phyloP scores from a whole-genome alignment of 768 basidiomycete species.

The Mycena maculata region DNA sequence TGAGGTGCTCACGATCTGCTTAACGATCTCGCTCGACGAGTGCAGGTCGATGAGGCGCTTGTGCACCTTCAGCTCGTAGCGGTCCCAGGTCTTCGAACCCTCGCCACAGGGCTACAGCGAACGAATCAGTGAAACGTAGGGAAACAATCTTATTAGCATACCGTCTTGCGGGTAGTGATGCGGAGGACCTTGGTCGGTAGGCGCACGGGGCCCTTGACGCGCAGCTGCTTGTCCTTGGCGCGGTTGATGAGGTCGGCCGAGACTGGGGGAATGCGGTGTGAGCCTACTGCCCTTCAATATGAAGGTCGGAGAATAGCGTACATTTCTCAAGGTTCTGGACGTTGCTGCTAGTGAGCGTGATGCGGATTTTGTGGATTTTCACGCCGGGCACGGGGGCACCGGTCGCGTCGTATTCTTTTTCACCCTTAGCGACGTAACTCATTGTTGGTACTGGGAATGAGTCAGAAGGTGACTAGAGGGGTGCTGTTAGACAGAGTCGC shows the following conservation, averaged over 20 bases:
- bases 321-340: constrained; percentile 99
- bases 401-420: constrained; percentile 97
- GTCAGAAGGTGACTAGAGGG: constrained; percentile 82
- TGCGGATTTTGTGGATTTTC: constrained; percentile 99
- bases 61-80: constrained; percentile 99
- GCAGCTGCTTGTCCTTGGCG: constrained; percentile 99
- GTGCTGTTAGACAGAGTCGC: constrained; percentile 6
- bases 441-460: constrained; percentile 68
- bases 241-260: constrained; percentile 96
- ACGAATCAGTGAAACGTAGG: constrained; percentile 1
- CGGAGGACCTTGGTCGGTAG: constrained; percentile 99
- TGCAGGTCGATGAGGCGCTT: constrained; percentile 99
- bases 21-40: constrained; percentile 98
- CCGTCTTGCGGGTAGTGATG: constrained; percentile 99
- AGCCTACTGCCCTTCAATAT: neutral
- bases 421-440: constrained; percentile 99
- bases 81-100: constrained; percentile 99
- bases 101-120: constrained; percentile 94
- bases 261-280: constrained; percentile 63
- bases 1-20: constrained; percentile 90
- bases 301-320: constrained; percentile 48
- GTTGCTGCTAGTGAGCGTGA: constrained; percentile 98
- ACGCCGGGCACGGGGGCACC: constrained; percentile 86
- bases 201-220: constrained; percentile 98
- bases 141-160: constrained; percentile 62